Conservation (phyloP, 495 filamentous ascomycete species). For the Aspergillus ostianus region DNA sequence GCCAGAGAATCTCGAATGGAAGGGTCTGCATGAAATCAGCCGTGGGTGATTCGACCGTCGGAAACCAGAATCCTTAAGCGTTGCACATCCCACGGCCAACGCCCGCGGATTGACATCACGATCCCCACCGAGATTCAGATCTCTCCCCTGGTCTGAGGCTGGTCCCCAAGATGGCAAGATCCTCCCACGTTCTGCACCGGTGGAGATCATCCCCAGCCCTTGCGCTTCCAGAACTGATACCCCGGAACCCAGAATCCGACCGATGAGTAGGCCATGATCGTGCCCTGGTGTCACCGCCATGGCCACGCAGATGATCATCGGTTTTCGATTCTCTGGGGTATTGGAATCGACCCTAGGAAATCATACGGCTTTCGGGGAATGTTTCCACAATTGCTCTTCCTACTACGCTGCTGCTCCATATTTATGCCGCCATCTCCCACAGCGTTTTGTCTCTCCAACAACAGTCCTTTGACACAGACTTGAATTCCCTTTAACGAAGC, state of each 20-base stretch:
- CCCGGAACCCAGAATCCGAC: conserved; percentile 32
- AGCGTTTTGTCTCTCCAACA: background rate
- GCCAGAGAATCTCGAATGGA: background rate
- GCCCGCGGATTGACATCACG: conserved; percentile 5
- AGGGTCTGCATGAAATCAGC: no score
- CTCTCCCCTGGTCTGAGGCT: background rate
- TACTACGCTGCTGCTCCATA: background rate
- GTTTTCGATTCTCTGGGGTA: background rate
- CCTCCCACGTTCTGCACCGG: conserved; percentile 9
- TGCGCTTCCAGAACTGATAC: background rate
- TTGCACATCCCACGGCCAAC: conserved; percentile 3
- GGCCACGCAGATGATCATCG: background rate
- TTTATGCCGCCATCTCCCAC: conserved; percentile 1
- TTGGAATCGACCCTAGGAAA: background rate
- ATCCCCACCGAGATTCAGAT: conserved; percentile 9
- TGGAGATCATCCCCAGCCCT: conserved; percentile 10
- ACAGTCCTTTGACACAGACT: background rate
- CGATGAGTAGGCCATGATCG: conserved; percentile 24
- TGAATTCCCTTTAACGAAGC: background rate
- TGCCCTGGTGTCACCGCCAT: conserved; percentile 1
- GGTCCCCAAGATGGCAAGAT: conserved; percentile 4
- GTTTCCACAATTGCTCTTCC: background rate
- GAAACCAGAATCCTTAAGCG: conserved; percentile 36
- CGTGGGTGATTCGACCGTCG: conserved; percentile 13
- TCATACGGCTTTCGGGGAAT: background rate